Evolutionary conservation across 169 alveolate species (phyloP), one percentile per base, ranked within the genome.

Genomic region (Cryptosporidium canis): DNA sequence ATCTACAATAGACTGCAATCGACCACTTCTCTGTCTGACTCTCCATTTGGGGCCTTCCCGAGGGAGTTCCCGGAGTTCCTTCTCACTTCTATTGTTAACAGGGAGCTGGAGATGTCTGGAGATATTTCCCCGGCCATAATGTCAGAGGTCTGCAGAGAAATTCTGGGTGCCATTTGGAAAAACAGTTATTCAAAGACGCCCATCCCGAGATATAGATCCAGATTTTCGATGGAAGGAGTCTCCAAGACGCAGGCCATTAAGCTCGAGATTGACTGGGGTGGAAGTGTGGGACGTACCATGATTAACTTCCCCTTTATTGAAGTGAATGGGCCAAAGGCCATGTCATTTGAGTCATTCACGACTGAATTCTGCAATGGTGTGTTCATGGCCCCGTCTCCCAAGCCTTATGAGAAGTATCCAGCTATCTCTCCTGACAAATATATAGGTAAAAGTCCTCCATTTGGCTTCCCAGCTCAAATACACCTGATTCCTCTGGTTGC

Each of bases 381-480:
- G 4, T 48, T 70, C 14, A 21, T 6, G 0, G 11, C 53, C 43
- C 83, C 16, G 27, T 67, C 24, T 33, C 83, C 33, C 21, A 16
- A 45, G 11, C 21, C 14, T 3, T 7, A 9, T 8, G 51, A 18
- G 16, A 2, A 29, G 24, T 7, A 39, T 18, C 56, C 9, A 9
- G 35, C 5, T 14, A 11, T 44, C 83, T 56, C 47, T 18, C 66
- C 67, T 0, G 47, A 51, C 16, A 27, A 1, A 29, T 51, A 70
- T 35, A 2, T 12, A 29, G 84, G 84, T 33, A 51, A 2, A 9
- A 70, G 84, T 9, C 84, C 84, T 14, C 84, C 84, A n/a, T 3
- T 27, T 16, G 43, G 67, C 0, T 70, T 12, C 27, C 84, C 84
- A 16, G 16, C 11, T 4, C 67, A 18, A 45, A 70, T 16, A 70